Conservation (phyloP, 768 basidiomycete species). For the Rhodocollybia butyracea region DNA sequence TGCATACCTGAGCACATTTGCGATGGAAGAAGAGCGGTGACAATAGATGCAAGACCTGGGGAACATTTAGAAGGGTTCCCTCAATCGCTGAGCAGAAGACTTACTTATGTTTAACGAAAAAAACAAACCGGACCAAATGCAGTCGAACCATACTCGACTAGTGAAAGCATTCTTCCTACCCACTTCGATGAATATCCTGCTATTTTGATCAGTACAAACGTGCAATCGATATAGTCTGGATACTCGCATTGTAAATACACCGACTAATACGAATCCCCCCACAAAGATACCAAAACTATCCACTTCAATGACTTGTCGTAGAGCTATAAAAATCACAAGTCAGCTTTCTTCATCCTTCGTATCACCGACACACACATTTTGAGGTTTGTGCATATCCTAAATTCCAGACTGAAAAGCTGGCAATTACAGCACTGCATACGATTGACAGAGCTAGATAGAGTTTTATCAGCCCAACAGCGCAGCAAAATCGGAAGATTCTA, state of each 20-base stretch:
- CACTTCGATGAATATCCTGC: constrained; percentile 60
- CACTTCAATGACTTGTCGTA: constrained; percentile 25
- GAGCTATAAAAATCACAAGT: neutral
- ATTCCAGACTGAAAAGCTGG: constrained; percentile 71
- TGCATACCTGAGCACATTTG: constrained; percentile 32
- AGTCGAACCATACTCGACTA: constrained; percentile 72
- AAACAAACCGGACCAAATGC: constrained; percentile 55
- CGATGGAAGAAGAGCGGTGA: constrained; percentile 36
- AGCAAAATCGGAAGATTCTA: neutral
- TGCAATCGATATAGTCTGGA: neutral
- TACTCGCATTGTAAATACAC: constrained; percentile 58
- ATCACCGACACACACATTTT: constrained; percentile 33
- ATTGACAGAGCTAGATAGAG: constrained; percentile 48
- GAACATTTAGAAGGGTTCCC: constrained; percentile 3
- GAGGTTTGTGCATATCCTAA: constrained; percentile 40
- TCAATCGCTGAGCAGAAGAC: neutral
- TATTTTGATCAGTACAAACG: constrained; percentile 4
- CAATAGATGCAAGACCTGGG: constrained; percentile 52
- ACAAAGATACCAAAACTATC: constrained; percentile 61
- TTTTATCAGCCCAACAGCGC: neutral
- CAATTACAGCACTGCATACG: constrained; percentile 61
- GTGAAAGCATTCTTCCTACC: constrained; percentile 46
- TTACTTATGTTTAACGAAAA: constrained; percentile 62
- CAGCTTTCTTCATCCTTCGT: neutral
- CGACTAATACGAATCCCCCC: constrained; percentile 53